A percentile compares a stretch with the other conserved stretches of the same genome.
Evolutionary conservation across 2,329 filamentous ascomycete genomes (phyloP).

Genomic region (Myotisia sp.): DNA sequence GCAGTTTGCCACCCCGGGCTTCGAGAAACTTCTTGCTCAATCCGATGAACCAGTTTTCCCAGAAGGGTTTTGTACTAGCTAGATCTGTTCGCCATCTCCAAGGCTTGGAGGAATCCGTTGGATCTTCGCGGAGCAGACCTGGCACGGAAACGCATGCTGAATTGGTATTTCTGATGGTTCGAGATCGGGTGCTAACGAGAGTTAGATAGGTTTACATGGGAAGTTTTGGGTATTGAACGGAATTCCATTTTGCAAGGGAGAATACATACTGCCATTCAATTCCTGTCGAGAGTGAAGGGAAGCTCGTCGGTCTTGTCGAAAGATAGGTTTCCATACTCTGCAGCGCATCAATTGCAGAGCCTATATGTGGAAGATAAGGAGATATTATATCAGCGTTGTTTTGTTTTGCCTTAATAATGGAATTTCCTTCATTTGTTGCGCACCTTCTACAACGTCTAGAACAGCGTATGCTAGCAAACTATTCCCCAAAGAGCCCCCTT

Average conservation of each 20-base stretch:
- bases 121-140: conserved; percentile 48
- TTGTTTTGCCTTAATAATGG: not conserved
- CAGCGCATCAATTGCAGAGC: conserved; percentile 86
- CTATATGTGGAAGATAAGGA: conserved; percentile 16
- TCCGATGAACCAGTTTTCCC: conserved; percentile 85
- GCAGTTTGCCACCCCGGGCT: conserved; percentile 66
- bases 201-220: not conserved
- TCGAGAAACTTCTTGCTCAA: conserved; percentile 77
- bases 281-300: conserved; percentile 60
- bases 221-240: not conserved
- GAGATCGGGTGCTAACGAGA: conserved; percentile 48
- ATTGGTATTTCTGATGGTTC: conserved; percentile 67
- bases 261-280: conserved; percentile 71
- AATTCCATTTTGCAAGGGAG: not conserved
- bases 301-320: conserved; percentile 62
- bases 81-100: conserved; percentile 85
- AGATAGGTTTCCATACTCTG: conserved; percentile 90
- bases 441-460: conserved; percentile 79
- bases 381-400: not conserved
- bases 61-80: conserved; percentile 70
- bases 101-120: conserved; percentile 30
- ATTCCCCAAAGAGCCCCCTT: conserved; percentile 48
- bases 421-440: conserved; percentile 1
- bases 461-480: conserved; percentile 74
- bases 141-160: conserved; percentile 85